These are phyloP conservation scores for Corrigiola litoralis DNA, from an alignment of 179 eudicot species.

Conservation along the genomic window DNA sequence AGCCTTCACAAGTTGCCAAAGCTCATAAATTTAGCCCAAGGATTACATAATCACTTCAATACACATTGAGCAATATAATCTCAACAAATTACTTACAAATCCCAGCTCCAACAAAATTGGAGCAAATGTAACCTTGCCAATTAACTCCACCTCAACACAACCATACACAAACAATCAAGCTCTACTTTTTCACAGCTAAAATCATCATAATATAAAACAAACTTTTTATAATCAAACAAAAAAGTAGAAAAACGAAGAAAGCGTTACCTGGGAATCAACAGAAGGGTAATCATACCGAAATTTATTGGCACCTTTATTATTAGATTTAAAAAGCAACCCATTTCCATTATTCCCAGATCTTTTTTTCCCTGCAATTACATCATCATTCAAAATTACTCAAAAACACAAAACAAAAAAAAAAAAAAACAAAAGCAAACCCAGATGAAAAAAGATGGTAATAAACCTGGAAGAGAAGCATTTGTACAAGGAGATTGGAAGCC, in stretches of 20 bases:
- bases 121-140: too few species aligned
- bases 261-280: constrained; percentile 38
- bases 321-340: constrained; percentile 30
- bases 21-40: too few species aligned
- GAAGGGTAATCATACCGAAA: constrained; percentile 53
- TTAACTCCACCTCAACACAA: too few species aligned
- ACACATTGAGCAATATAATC: too few species aligned
- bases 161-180: too few species aligned
- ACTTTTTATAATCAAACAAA: not conserved
- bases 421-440: not conserved
- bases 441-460: not conserved
- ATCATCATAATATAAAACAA: not conserved
- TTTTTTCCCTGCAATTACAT: constrained; percentile 34
- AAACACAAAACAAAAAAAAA: not conserved
- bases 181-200: not conserved
- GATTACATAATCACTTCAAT: too few species aligned
- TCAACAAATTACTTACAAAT: too few species aligned
- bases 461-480: constrained; percentile 28
- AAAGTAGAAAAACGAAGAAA: not conserved
- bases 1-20: too few species aligned
- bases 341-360: constrained; percentile 15
- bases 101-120: too few species aligned
- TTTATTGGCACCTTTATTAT: constrained; percentile 24
- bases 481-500: constrained; percentile 38
- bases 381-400: constrained; percentile 16